A percentile compares a stretch with the other conserved stretches of the same genome.
Conservation (phyloP, 306 rosid genomes). For the Lablab purpureus region DNA sequence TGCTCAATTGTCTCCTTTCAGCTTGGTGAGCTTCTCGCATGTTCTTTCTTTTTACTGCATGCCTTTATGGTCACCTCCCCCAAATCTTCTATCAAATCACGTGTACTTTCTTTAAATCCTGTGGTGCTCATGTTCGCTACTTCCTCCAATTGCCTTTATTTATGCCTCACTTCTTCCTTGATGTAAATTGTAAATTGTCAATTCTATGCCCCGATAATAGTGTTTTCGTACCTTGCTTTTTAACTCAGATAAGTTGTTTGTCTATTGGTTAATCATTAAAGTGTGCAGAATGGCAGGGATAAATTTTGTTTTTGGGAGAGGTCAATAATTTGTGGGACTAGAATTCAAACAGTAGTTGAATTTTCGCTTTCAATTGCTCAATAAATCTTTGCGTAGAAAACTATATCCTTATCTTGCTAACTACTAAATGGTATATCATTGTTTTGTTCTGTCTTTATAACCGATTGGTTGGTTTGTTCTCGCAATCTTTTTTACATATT, state of each 20-base stretch:
- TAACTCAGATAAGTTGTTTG: slow-evolving; percentile 2
- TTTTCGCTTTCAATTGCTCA: neutral
- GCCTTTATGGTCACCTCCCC: neutral
- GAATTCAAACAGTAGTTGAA: neutral
- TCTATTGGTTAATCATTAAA: slow-evolving; percentile 17
- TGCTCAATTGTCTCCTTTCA: slow-evolving; percentile 87
- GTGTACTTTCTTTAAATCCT: slow-evolving; percentile 27
- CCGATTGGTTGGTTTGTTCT: neutral
- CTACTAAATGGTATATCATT: neutral
- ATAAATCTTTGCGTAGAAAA: slow-evolving; percentile 12
- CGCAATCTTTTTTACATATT: neutral
- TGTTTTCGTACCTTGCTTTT: neutral
- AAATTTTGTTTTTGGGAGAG: neutral
- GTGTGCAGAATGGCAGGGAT: neutral
- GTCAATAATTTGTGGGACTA: slow-evolving; percentile 5
- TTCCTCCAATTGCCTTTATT: neutral
- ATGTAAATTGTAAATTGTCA: neutral
- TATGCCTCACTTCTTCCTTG: neutral
- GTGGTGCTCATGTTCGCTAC: neutral
- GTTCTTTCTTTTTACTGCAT: slow-evolving; percentile 33
- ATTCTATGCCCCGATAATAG: neutral
- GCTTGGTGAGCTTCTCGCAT: slow-evolving; percentile 65
- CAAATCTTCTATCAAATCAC: slow-evolving; percentile 36
- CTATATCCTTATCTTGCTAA: neutral
- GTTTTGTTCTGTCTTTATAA: neutral